Evolutionary conservation across 1,284 basidiomycete genomes (phyloP).

Genomic region (Irpex lacteus): DNA sequence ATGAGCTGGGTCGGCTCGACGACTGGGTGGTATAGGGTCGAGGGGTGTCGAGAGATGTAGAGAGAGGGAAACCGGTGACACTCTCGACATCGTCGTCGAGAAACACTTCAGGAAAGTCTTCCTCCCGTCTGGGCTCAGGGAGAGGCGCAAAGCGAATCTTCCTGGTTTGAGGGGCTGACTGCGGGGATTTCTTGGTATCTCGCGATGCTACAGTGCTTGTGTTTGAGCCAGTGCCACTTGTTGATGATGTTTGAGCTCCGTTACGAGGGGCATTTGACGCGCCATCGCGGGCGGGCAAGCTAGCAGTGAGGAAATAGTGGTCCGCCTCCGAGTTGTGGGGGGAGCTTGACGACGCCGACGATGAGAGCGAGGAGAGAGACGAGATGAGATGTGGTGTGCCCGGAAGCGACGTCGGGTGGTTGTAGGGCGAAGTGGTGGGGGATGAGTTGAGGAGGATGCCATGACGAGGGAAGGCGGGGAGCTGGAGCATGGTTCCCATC

Average conservation of each 20-base stretch:
- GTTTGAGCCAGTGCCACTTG: constrained; percentile 12
- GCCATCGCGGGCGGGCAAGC: constrained; percentile 13
- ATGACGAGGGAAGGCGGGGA: constrained; percentile 18
- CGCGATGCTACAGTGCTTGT: constrained; percentile 2
- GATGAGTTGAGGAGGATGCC: constrained; percentile 36
- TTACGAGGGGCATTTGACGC: constrained; percentile 16
- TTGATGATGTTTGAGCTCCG: constrained; percentile 9
- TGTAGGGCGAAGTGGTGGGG: constrained; percentile 27
- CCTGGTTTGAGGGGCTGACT: constrained; percentile 31
- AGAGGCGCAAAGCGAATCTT: constrained; percentile 65
- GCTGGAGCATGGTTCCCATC: constrained; percentile 12
- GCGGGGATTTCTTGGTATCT: constrained; percentile 15
- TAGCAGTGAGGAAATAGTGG: constrained; percentile 25
- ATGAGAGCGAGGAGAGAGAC: constrained; percentile 26
- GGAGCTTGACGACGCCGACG: constrained; percentile 23
- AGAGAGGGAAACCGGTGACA: constrained; percentile 11
- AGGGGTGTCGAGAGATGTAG: constrained; percentile 14
- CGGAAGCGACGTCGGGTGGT: constrained; percentile 20
- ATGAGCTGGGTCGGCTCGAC: constrained; percentile 7
- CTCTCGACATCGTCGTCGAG: constrained; percentile 27
- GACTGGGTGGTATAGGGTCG: constrained; percentile 12
- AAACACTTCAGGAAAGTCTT: constrained; percentile 32
- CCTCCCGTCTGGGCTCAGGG: constrained; percentile 64
- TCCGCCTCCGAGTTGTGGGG: constrained; percentile 24
- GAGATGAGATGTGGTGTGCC: constrained; percentile 25